Percentiles rank a stretch among this genome's conserved stretches.
phyloP scores from a whole-genome alignment of 371 early-diverging fungal genomes.

The Gilbertella persicaria region DNA sequence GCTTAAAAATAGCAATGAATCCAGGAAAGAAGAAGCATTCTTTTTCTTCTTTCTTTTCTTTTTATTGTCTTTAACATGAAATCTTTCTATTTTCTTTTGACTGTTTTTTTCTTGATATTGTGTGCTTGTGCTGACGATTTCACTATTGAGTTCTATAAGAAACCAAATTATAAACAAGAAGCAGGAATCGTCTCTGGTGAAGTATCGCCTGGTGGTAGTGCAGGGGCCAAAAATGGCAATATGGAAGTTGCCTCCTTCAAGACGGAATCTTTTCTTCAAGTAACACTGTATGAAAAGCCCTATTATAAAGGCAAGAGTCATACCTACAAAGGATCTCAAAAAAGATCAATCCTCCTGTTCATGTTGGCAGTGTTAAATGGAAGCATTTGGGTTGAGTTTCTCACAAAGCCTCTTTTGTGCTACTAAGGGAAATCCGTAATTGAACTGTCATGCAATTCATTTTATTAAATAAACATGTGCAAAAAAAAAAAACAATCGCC shows the following conservation, averaged over 20 bases:
- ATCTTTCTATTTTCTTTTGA: constrained; percentile 1
- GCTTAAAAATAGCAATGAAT: too few species aligned
- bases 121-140: constrained; percentile 3
- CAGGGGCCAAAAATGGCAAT: constrained; percentile 8
- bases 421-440: too few species aligned
- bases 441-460: too few species aligned
- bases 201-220: constrained; percentile 1
- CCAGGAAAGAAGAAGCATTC: too few species aligned
- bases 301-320: not conserved
- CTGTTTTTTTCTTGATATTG: constrained; percentile 1
- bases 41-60: not conserved
- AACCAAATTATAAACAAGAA: constrained; percentile 2
- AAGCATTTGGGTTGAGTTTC: too few species aligned
- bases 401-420: too few species aligned
- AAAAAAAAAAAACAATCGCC: too few species aligned
- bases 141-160: not conserved
- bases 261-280: constrained; percentile 3
- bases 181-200: constrained; percentile 1
- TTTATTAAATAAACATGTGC: too few species aligned
- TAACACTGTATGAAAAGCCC: constrained; percentile 1
- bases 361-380: constrained; percentile 15
- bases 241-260: constrained; percentile 11
- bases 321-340: constrained; percentile 5
- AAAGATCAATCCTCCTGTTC: constrained; percentile 5
- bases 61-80: constrained; percentile 8